Conservation (phyloP, 768 basidiomycete genomes). For the Holtermanniella nyarrowii region DNA sequence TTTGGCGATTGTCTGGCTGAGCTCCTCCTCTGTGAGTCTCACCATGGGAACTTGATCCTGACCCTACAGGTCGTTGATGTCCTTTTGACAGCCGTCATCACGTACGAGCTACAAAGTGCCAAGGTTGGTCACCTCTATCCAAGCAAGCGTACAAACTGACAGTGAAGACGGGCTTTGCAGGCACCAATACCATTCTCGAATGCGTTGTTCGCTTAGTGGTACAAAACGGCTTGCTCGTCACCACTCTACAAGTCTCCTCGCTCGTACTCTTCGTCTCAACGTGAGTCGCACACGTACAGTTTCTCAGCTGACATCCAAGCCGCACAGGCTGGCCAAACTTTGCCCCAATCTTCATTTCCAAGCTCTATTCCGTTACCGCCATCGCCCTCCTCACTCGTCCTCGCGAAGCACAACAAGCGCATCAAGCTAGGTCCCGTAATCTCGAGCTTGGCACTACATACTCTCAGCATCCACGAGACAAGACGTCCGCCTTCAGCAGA, state of each 20-base stretch:
- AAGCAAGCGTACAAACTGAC: background rate
- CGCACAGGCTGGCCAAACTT: conserved; percentile 15
- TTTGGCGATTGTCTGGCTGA: conserved; percentile 1
- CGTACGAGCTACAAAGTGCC: conserved; percentile 5
- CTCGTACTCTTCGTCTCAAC: conserved; percentile 7
- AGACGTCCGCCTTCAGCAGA: background rate
- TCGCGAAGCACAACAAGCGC: background rate
- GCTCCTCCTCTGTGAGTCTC: background rate
- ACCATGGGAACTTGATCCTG: too few species aligned
- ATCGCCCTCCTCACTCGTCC: conserved; percentile 9
- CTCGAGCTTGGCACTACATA: background rate
- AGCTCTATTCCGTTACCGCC: conserved; percentile 17
- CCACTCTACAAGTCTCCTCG: conserved; percentile 8
- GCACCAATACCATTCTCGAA: background rate
- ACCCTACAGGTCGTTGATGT: conserved; percentile 15
- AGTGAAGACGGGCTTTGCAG: background rate
- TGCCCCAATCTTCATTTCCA: conserved; percentile 20
- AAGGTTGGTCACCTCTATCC: conserved; percentile 2
- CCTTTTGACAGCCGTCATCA: conserved; percentile 3
- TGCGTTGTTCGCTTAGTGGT: conserved; percentile 7
- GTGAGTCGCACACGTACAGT: conserved; percentile 4
- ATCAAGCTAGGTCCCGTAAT: background rate
- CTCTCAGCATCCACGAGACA: background rate
- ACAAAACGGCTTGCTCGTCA: conserved; percentile 11
- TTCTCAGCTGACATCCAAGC: conserved; percentile 1